Conservation (phyloP, 345 rosid species). For the Tarenaya hassleriana region DNA sequence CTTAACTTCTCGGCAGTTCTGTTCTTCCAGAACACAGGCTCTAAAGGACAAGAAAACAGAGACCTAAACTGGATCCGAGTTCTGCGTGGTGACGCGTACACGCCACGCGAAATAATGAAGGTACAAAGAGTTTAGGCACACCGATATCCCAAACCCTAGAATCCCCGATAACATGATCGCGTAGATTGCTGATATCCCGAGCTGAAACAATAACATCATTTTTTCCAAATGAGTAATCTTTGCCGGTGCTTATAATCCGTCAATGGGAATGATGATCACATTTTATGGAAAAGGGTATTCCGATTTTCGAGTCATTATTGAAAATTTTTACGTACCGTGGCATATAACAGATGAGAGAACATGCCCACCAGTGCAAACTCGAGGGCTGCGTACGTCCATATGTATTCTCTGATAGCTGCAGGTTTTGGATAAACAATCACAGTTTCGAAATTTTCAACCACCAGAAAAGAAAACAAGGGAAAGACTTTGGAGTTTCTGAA, state of each 20-base stretch:
- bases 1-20: constrained; percentile 7
- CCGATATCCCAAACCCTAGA: constrained; percentile 71
- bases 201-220: constrained; percentile 38
- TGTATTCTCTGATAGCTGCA: constrained; percentile 76
- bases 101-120: constrained; percentile 42
- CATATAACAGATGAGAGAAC: constrained; percentile 49
- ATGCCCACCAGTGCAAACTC: constrained; percentile 79
- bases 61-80: constrained; percentile 43
- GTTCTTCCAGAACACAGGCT: constrained; percentile 11
- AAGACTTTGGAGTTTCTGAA: not conserved
- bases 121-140: constrained; percentile 66
- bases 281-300: not conserved
- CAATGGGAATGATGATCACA: too few species aligned
- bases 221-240: not conserved
- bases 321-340: constrained; percentile 43
- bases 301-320: not conserved
- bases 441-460: not conserved
- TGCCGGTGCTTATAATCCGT: too few species aligned
- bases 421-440: constrained; percentile 9
- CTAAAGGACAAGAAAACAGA: constrained; percentile 13
- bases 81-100: constrained; percentile 30
- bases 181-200: constrained; percentile 53
- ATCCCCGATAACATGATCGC: constrained; percentile 58
- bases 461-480: not conserved
- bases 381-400: constrained; percentile 90